Conservation (phyloP, 1,284 basidiomycete genomes). For the Volvariella surrecta region DNA sequence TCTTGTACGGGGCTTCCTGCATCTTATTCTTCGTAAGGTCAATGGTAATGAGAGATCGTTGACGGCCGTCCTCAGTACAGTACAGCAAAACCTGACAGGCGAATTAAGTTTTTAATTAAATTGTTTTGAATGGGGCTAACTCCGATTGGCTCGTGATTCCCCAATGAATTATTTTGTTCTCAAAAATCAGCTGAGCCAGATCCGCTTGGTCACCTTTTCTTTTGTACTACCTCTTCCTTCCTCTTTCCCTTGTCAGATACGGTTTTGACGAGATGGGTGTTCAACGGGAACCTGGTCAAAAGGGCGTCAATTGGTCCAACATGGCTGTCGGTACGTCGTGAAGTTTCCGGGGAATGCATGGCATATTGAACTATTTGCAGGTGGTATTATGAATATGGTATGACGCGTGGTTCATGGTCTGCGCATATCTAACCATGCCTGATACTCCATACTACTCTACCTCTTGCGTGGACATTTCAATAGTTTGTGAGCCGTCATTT, state of each 20-base stretch:
- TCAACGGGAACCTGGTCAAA: conserved; percentile 79
- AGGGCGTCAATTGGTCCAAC: conserved; percentile 97
- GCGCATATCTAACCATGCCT: conserved; percentile 7
- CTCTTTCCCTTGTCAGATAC: conserved; percentile 14
- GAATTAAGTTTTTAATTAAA: not conserved
- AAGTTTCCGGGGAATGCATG: not conserved
- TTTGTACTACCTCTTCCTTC: conserved; percentile 12
- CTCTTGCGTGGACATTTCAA: conserved; percentile 8
- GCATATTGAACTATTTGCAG: conserved; percentile 31
- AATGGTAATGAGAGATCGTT: not conserved
- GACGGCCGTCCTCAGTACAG: not conserved
- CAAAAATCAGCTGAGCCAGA: conserved; percentile 10
- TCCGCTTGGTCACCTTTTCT: conserved; percentile 12
- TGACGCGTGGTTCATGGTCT: conserved; percentile 12
- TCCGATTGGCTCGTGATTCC: conserved; percentile 17
- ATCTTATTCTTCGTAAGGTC: too few relatives aligned
- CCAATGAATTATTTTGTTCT: conserved; percentile 15
- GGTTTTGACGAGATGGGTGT: conserved; percentile 53
- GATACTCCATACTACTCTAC: conserved; percentile 10
- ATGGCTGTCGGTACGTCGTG: conserved; percentile 82
- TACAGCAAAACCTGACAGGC: not conserved
- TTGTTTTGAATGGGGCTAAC: conserved; percentile 11
- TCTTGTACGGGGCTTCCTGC: too few relatives aligned
- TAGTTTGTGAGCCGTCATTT: conserved; percentile 50
- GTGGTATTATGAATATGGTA: conserved; percentile 96